Conservation (phyloP, 225 moss, liverwort and hornwort genomes). For the Neckera pumila region DNA sequence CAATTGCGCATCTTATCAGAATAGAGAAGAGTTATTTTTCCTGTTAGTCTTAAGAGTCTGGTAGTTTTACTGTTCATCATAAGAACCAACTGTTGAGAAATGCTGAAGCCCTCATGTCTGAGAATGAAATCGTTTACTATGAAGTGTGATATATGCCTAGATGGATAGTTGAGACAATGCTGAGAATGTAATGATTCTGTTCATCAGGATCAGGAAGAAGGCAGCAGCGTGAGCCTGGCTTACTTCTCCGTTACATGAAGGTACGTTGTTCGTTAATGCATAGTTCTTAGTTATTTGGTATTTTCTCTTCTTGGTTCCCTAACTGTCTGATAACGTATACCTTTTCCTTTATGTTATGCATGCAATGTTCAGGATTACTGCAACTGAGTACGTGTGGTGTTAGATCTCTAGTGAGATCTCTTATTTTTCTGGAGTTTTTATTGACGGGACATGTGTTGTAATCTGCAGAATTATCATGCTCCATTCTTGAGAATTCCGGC, state of each 20-base stretch:
- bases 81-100: not conserved
- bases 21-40: not conserved
- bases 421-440: not conserved
- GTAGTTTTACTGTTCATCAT: not conserved
- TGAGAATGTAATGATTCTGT: not conserved
- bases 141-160: not conserved
- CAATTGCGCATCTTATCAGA: not conserved
- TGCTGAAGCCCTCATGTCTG: not conserved
- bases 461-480: constrained; percentile 76
- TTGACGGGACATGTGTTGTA: not conserved
- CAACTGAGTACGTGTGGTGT: not conserved
- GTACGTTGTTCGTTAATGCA: constrained; percentile 12
- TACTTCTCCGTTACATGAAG: constrained; percentile 74
- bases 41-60: not conserved
- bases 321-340: not conserved
- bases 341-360: not conserved
- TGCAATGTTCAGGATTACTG: not conserved
- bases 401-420: not conserved
- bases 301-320: not conserved
- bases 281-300: not conserved
- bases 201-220: constrained; percentile 28
- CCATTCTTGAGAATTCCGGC: constrained; percentile 54
- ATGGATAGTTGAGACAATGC: not conserved
- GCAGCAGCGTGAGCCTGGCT: constrained; percentile 42
- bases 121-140: not conserved